Conservation (phyloP, 257 asterid species). For the Solanum gandarillasii region DNA sequence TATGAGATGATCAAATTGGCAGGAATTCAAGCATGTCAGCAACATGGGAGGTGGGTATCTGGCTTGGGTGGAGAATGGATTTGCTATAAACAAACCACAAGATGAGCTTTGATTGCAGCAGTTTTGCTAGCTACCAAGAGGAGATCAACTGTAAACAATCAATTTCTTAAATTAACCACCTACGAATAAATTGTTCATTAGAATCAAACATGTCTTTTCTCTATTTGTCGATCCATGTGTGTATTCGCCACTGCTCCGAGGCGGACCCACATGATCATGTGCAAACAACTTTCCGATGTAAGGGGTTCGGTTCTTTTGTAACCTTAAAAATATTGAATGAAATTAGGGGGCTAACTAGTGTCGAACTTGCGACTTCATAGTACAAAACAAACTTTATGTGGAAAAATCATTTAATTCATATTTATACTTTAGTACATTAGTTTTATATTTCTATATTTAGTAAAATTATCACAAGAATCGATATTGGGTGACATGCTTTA, state of each 20-base stretch:
- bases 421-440: too few species aligned
- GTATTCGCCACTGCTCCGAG: background rate
- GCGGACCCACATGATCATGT: background rate
- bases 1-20: background rate
- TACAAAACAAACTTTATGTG: background rate
- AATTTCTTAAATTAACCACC: background rate
- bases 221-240: background rate
- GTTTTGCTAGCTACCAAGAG: background rate
- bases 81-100: conserved; percentile 27
- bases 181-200: background rate
- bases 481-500: background rate
- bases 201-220: background rate
- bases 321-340: background rate
- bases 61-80: conserved; percentile 56
- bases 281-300: too few species aligned
- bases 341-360: background rate
- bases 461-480: too few species aligned
- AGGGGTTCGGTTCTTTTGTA: too few species aligned
- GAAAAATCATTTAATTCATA: too few species aligned
- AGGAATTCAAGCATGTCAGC: conserved; percentile 55
- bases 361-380: too few species aligned
- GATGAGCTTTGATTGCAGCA: conserved; percentile 12
- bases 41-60: conserved; percentile 75
- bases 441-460: too few species aligned
- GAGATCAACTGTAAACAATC: background rate